Base-by-base conservation (phyloP, 257 asterid genomes). In the Petrea volubilis region DNA sequence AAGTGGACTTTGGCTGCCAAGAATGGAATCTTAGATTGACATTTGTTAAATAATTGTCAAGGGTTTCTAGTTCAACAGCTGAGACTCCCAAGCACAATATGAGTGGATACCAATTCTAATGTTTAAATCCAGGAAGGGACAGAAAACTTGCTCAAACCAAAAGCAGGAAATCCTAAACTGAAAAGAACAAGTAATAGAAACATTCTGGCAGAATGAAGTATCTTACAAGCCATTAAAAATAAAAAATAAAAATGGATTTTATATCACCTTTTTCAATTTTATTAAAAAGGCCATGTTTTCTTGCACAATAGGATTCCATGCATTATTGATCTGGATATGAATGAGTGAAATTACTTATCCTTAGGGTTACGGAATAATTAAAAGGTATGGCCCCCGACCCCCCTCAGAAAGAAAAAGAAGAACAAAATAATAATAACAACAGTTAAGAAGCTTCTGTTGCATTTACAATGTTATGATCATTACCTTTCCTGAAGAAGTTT, bases 401-500 rank as follows among this genome's bases (percentile, higher is more conserved):
- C 63, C 29, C 1, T 44, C 36, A 6, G 50, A 21, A 18, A 47
- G 24, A 8, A 55, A 67, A 34, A 50, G 17, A 34, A 41, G 52
- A n/a, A n/a, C n/a, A n/a, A n/a, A n/a, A n/a, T n/a, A n/a, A n/a
- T n/a, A n/a, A n/a, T n/a, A n/a, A n/a, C n/a, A n/a, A n/a, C n/a
- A 73, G n/a, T 44, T 55, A 24, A 36, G 50, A 47, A 53, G 66
- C 67, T 49, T 64, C 43, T 24, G 33, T 46, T 66, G 34, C 51
- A 64, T 31, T 61, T 33, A 70, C 44, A 71, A 25, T 38, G 28
- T 36, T 50, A 44, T 65, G 41, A 29, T 63, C 75, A 78, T 56
- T 80, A 85, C 91, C 88, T 83, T 65, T 85, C 88, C 70, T 66
- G 82, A 46, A 80, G 84, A 69, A 85, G 81, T 67, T 59, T 85